Base-by-base conservation (phyloP, 1,284 basidiomycete genomes). In the Cryptococcus sp. region DNA sequence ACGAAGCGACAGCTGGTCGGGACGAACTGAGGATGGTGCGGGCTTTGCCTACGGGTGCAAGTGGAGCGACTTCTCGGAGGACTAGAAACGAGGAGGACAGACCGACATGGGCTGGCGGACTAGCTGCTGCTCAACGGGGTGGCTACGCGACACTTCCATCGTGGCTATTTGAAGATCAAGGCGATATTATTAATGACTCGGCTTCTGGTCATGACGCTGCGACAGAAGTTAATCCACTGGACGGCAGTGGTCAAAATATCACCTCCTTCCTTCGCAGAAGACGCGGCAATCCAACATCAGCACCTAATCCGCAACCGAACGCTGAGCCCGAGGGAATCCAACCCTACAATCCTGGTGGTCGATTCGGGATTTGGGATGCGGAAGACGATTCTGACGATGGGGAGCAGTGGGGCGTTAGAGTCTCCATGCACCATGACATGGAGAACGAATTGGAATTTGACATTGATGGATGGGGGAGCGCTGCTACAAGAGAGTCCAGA, bases 361-460 rank as follows among this genome's bases (percentile, higher is more conserved):
- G 29, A 34, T 34, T 34, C 13, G 29, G 29, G 29, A 34, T 34
- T 10, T 34, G 29, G 29, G 29, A 34, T 10, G 29, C 29, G 13
- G 29, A 92, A 87, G 90, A 90, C 67, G 85, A 59, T 49, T 55
- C 53, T 15, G 62, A 59, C 26, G 52, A 59, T 6, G 64, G 58
- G 17, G 64, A 58, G 26, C 43, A 41, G 15, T 46, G 47, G 10
- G 52, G 43, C 23, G 43, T 39, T 11, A 52, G 55, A 43, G 34
- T 50, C 26, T 43, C 50, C 13, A 48, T 54, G 25, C 52, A 46
- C 40, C 46, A 46, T 17, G 44, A 45, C 23, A 46, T 20, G 5
- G 57, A 50, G 34, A 41, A 44, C 11, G 40, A 48, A 23, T 17
- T 20, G 11, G 55, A 57, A 20, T 57, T 52, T 19, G 52, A 58